Conservation (phyloP, 225 moss, liverwort and hornwort genomes). For the Ulota crispa region DNA sequence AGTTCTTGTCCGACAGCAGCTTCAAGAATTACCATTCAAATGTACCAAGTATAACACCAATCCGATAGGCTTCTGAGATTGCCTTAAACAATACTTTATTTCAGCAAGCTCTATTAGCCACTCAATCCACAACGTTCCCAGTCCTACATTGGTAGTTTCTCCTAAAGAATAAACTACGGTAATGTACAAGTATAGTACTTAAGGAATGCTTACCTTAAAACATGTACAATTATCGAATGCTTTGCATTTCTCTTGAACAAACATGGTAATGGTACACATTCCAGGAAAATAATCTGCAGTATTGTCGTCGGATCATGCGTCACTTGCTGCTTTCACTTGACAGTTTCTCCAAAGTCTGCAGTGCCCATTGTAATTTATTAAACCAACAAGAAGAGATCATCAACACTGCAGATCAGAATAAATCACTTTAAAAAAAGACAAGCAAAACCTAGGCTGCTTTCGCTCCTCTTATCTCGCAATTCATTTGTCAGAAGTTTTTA, state of each 20-base stretch:
- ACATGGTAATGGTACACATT: slow-evolving; percentile 20
- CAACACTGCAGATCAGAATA: background rate
- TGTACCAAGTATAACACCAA: background rate
- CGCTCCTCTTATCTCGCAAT: background rate
- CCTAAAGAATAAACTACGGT: background rate
- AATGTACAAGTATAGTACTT: slow-evolving; percentile 17
- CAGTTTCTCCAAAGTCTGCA: slow-evolving; percentile 42
- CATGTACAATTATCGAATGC: background rate
- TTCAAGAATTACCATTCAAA: slow-evolving; percentile 3
- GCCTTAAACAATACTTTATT: background rate
- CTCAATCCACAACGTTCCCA: background rate
- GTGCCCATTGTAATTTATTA: background rate
- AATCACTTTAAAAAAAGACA: background rate
- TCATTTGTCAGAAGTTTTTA: background rate
- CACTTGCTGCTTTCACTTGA: slow-evolving; percentile 26
- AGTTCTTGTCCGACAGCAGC: background rate
- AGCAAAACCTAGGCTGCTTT: background rate
- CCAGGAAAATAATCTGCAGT: slow-evolving; percentile 17
- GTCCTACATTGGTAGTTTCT: slow-evolving; percentile 6
- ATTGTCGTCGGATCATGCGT: slow-evolving; percentile 24
- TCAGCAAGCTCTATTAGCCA: background rate
- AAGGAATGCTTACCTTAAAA: background rate
- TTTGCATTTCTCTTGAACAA: background rate
- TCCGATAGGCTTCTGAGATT: background rate
- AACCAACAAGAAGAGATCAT: background rate